Evolutionary conservation across 768 basidiomycete genomes (phyloP), one percentile per base, ranked within the genome.

Genomic region (Lentinula sp.): DNA sequence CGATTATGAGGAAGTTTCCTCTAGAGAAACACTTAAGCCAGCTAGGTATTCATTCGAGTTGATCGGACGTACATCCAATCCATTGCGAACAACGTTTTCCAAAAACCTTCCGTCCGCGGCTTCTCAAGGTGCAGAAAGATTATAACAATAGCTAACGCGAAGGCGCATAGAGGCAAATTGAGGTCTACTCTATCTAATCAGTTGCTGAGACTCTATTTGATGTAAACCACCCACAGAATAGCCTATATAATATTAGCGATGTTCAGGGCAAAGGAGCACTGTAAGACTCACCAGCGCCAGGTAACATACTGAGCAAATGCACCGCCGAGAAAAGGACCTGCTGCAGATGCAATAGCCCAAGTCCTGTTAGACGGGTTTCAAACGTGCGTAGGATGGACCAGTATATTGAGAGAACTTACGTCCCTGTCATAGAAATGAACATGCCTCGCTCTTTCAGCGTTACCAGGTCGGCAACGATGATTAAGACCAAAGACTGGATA

Each of bases 21-120:
- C 63, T 56, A 49, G 60, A 40, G 40, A 53, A 67, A 15, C 65
- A 42, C 32, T 32, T 9, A 28, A 28, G 28, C 28, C 28, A 28
- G 28, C 28, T 43, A 34, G 4, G 9, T 11, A 32, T 31, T 52
- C 3, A 15, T 40, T 8, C 21, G 2, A 56, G n/a, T 35, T 11
- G 35, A 39, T 28, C 28, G 28, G n/a, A 15, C 35, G 4, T 21
- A 60, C 59, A 60, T 51, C 50, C 49, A 51, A 42, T 60, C 59
- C 10, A 60, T 50, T 10, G 15, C 9, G n/a, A 52, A 4, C 10
- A 13, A 46, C 8, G 49, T 32, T 31, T 6, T 51, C 10, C 28
- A 28, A 28, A 28, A 28, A 28, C 28, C 28, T 28, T 28, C 28
- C 28, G 28, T 28, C 28, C 28, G 28, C 28, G 59, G 59, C 8